phyloP scores from a whole-genome alignment of 371 early-diverging fungal genomes.

The Zopfochytrium polystomum region DNA sequence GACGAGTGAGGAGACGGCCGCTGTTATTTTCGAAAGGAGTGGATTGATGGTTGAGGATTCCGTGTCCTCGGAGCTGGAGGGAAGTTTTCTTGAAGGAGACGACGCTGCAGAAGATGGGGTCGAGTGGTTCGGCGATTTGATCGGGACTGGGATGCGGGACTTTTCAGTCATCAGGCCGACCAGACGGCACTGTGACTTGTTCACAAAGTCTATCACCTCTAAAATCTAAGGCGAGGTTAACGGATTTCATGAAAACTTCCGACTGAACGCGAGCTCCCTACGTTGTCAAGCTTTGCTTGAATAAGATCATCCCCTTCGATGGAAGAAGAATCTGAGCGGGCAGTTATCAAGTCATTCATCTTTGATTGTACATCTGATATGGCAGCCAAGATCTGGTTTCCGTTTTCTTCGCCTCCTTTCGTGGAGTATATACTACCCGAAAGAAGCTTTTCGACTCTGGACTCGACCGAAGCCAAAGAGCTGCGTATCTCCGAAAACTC shows the following conservation, averaged over 20 bases:
- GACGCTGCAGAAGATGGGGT: neutral
- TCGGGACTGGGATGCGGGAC: neutral
- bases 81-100: no score
- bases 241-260: neutral
- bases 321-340: no score
- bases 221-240: slow-evolving; percentile 10
- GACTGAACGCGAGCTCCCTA: neutral
- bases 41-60: no score
- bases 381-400: neutral
- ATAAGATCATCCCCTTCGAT: slow-evolving; percentile 9
- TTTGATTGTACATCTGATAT: neutral
- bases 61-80: no score
- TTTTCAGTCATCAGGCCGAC: slow-evolving; percentile 22
- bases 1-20: no score
- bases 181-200: slow-evolving; percentile 30
- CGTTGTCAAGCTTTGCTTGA: slow-evolving; percentile 25
- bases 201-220: slow-evolving; percentile 30
- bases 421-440: neutral
- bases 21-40: no score
- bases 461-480: no score
- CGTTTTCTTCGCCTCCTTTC: neutral
- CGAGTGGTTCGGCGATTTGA: slow-evolving; percentile 4
- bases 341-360: neutral
- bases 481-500: no score
- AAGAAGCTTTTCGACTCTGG: neutral